Conservation (phyloP, 768 basidiomycete genomes). For the Harrya chromipes region DNA sequence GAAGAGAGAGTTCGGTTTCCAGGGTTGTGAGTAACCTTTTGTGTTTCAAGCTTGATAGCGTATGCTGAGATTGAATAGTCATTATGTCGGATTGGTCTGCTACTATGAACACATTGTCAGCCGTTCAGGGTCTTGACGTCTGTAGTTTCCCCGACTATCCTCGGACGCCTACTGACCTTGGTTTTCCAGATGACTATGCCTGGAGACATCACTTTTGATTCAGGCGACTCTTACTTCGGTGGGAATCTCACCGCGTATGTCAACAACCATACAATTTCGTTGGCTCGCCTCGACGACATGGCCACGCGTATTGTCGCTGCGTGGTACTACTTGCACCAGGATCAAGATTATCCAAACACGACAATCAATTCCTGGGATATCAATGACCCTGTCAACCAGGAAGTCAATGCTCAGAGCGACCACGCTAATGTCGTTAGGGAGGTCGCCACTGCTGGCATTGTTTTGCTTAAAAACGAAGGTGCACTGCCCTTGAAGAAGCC, state of each 20-base stretch:
- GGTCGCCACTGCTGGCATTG: conserved; percentile 63
- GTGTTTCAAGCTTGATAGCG: neutral
- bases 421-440: conserved; percentile 52
- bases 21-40: conserved; percentile 44
- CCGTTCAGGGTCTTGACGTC: conserved; percentile 62
- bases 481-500: conserved; percentile 60
- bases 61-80: conserved; percentile 28
- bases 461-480: conserved; percentile 64
- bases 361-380: conserved; percentile 29
- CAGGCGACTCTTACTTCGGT: conserved; percentile 53
- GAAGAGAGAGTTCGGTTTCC: conserved; percentile 66
- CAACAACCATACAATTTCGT: conserved; percentile 54
- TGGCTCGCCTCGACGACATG: conserved; percentile 64
- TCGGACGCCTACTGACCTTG: neutral
- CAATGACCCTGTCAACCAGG: conserved; percentile 32
- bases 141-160: neutral
- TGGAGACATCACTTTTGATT: conserved; percentile 48
- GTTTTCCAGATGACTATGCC: conserved; percentile 66
- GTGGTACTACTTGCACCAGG: conserved; percentile 46
- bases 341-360: conserved; percentile 23
- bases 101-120: conserved; percentile 45
- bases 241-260: conserved; percentile 55
- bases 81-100: conserved; percentile 65
- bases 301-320: conserved; percentile 68
- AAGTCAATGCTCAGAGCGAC: conserved; percentile 56